Percentiles rank a stretch among this genome's conserved stretches.
Evolutionary conservation across 257 asterid genomes (phyloP).

Genomic region (Penstemon barbatus): DNA sequence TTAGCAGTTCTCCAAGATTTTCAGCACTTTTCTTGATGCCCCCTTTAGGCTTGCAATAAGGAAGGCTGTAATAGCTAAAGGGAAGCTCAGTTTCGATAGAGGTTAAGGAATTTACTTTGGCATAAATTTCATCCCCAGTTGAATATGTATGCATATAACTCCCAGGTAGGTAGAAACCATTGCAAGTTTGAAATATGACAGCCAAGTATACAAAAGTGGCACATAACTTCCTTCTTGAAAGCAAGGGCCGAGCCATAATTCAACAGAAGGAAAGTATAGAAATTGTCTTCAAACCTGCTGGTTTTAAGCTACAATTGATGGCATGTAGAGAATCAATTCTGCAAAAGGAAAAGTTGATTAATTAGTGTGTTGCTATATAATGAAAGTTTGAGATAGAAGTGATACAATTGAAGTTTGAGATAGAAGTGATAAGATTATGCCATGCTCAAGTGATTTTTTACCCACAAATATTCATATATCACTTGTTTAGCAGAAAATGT

Average conservation of each 20-base stretch:
- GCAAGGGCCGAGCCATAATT: constrained; percentile 45
- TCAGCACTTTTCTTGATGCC: constrained; percentile 78
- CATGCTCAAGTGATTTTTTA: neutral
- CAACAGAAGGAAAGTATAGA: constrained; percentile 35
- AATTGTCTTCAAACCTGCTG: constrained; percentile 29
- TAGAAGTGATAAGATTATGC: neutral
- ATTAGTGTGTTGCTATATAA: neutral
- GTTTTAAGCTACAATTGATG: constrained; percentile 32
- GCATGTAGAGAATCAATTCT: constrained; percentile 27
- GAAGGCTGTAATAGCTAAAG: constrained; percentile 72
- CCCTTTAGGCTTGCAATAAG: constrained; percentile 63
- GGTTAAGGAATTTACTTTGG: constrained; percentile 74
- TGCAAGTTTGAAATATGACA: constrained; percentile 40
- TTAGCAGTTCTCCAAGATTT: constrained; percentile 71
- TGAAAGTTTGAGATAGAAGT: neutral
- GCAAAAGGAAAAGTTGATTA: constrained; percentile 25
- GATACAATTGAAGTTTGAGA: neutral
- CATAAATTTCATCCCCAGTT: constrained; percentile 48
- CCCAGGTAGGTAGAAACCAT: constrained; percentile 78
- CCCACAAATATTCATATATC: neutral
- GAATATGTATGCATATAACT: constrained; percentile 72
- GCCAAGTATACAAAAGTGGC: constrained; percentile 41
- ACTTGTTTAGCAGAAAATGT: neutral
- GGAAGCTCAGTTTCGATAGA: constrained; percentile 80
- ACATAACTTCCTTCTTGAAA: constrained; percentile 44